Conservation (phyloP, 2,329 filamentous ascomycete species). For the Ceratocystis diversiconidia region DNA sequence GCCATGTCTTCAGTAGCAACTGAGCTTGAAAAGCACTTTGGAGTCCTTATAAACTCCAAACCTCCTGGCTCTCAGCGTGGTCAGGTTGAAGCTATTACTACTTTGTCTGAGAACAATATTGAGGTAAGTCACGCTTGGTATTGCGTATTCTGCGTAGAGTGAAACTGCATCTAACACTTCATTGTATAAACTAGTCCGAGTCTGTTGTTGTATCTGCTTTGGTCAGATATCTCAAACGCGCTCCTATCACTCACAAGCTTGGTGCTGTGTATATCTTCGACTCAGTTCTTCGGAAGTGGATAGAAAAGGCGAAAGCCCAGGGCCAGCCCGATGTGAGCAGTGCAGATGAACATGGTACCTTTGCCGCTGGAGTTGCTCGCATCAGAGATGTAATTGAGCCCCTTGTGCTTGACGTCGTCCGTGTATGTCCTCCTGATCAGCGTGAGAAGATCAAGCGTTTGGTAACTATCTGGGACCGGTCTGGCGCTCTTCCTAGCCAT, state of each 20-base stretch:
- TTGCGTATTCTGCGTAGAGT: neutral
- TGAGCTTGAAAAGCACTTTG: conserved; percentile 79
- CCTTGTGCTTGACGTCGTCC: conserved; percentile 90
- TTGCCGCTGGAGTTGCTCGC: conserved; percentile 86
- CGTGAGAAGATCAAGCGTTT: conserved; percentile 92
- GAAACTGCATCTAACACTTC: neutral
- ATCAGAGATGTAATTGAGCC: conserved; percentile 88
- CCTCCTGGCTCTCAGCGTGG: conserved; percentile 87
- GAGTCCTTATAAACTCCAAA: conserved; percentile 82
- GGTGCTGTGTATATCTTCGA: conserved; percentile 99
- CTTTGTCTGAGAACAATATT: conserved; percentile 75
- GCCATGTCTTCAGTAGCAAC: conserved; percentile 71
- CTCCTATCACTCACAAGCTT: conserved; percentile 88
- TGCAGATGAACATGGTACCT: conserved; percentile 72
- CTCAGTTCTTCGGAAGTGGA: conserved; percentile 97
- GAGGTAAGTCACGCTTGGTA: conserved; percentile 46
- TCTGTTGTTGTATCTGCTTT: conserved; percentile 57
- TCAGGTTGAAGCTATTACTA: conserved; percentile 76
- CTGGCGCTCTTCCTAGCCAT: conserved; percentile 69
- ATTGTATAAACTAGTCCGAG: conserved; percentile 56
- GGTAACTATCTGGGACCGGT: conserved; percentile 95
- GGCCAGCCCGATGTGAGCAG: conserved; percentile 68
- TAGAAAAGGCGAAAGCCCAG: conserved; percentile 80
- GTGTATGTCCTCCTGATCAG: conserved; percentile 78
- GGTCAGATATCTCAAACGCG: conserved; percentile 81